Evolutionary conservation across 768 basidiomycete species (phyloP).

Genomic region (Pulveroboletus sp.): DNA sequence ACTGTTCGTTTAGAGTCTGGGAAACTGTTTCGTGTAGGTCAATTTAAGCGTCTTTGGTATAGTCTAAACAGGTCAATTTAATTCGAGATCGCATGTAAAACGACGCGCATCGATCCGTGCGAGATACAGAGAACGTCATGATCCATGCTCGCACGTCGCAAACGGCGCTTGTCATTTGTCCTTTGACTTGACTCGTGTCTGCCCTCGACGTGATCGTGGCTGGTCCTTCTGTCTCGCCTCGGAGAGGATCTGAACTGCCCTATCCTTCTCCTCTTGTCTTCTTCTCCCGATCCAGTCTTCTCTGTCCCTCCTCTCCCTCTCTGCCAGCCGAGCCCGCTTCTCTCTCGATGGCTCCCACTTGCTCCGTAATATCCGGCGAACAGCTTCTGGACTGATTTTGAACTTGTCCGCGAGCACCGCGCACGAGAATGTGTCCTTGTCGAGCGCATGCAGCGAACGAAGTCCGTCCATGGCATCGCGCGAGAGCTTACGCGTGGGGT

Average conservation of each 20-base stretch:
- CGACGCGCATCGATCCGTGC: background rate
- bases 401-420: slow-evolving; percentile 71
- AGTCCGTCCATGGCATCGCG: slow-evolving; percentile 82
- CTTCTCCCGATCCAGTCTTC: slow-evolving; percentile 35
- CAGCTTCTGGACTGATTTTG: slow-evolving; percentile 75
- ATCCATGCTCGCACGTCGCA: slow-evolving; percentile 12
- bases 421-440: slow-evolving; percentile 61
- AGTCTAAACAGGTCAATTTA: background rate
- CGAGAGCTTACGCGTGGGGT: slow-evolving; percentile 74
- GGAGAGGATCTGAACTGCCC: slow-evolving; percentile 33
- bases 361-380: slow-evolving; percentile 73
- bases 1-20: too few relatives aligned
- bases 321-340: slow-evolving; percentile 44
- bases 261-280: slow-evolving; percentile 40
- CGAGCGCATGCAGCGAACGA: slow-evolving; percentile 57
- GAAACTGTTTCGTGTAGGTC: too few relatives aligned
- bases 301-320: slow-evolving; percentile 45
- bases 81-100: slow-evolving; percentile 8
- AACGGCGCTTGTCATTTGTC: slow-evolving; percentile 30
- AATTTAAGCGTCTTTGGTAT: too few relatives aligned
- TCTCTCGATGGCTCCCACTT: slow-evolving; percentile 61
- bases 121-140: background rate
- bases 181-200: slow-evolving; percentile 24
- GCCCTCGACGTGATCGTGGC: slow-evolving; percentile 7
- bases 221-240: slow-evolving; percentile 14